phyloP scores from a whole-genome alignment of 1,139 yeast species.

The Suhomyces choctaworum region DNA sequence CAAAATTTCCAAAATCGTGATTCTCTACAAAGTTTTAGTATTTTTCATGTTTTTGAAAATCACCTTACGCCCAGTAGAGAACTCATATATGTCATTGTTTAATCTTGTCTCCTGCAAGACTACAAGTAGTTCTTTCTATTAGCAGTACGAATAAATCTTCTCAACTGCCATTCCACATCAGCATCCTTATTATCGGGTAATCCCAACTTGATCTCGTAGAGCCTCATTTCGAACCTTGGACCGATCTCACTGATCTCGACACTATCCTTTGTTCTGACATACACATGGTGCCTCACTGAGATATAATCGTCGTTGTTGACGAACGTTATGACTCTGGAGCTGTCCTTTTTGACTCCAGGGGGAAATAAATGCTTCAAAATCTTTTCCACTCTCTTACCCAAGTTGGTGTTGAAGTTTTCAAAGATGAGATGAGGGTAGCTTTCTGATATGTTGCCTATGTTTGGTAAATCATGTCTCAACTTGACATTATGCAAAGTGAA shows the following conservation, averaged over 20 bases:
- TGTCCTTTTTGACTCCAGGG: slow-evolving; percentile 91
- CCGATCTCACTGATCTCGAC: slow-evolving; percentile 96
- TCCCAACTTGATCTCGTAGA: slow-evolving; percentile 85
- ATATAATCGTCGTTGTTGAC: slow-evolving; percentile 89
- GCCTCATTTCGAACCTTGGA: slow-evolving; percentile 96
- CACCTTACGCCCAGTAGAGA: no score
- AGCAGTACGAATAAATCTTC: slow-evolving; percentile 92
- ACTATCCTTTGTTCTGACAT: slow-evolving; percentile 81
- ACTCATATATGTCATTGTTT: no score
- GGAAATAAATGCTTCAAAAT: slow-evolving; percentile 89
- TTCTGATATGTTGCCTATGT: slow-evolving; percentile 86
- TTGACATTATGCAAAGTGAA: slow-evolving; percentile 95
- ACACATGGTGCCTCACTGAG: slow-evolving; percentile 92
- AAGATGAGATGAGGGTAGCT: slow-evolving; percentile 92
- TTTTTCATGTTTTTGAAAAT: no score
- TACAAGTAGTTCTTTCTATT: slow-evolving; percentile 83
- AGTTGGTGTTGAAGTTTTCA: slow-evolving; percentile 80
- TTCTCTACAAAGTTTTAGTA: no score
- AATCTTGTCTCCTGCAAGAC: slow-evolving; percentile 3
- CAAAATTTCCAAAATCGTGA: no score
- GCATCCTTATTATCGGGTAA: slow-evolving; percentile 94
- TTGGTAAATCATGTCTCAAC: slow-evolving; percentile 85
- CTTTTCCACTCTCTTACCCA: slow-evolving; percentile 82
- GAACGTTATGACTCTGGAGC: slow-evolving; percentile 87
- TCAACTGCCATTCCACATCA: slow-evolving; percentile 95